phyloP scores from a whole-genome alignment of 1,139 yeast species.

The Scheffersomyces parashehatae region DNA sequence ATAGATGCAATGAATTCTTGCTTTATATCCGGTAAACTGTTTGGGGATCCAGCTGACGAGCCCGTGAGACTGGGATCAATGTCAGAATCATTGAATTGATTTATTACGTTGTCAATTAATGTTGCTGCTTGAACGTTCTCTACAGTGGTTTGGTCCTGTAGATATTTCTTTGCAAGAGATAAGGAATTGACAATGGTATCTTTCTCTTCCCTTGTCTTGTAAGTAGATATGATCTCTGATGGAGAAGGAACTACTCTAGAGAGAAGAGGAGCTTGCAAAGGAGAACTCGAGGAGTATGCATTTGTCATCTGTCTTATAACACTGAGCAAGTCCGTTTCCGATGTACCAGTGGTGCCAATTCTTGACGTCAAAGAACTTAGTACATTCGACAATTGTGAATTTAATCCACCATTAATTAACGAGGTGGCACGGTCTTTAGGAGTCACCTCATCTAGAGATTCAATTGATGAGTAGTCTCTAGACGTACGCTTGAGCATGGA shows the following conservation, averaged over 20 bases:
- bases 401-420: slow-evolving; percentile 9
- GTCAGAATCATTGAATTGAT: slow-evolving; percentile 15
- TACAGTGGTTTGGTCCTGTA: slow-evolving; percentile 16
- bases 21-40: slow-evolving; percentile 6
- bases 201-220: slow-evolving; percentile 26
- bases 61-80: background rate
- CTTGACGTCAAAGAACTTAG: slow-evolving; percentile 14
- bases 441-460: slow-evolving; percentile 25
- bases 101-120: slow-evolving; percentile 28
- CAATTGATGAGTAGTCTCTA: slow-evolving; percentile 27
- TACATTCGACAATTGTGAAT: slow-evolving; percentile 35
- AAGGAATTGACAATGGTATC: slow-evolving; percentile 35
- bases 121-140: slow-evolving; percentile 20
- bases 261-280: slow-evolving; percentile 14
- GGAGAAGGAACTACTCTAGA: slow-evolving; percentile 16
- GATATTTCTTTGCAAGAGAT: slow-evolving; percentile 38
- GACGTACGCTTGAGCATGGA: slow-evolving; percentile 30
- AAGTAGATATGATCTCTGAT: slow-evolving; percentile 25
- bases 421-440: slow-evolving; percentile 2
- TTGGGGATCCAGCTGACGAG: too few species aligned
- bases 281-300: slow-evolving; percentile 29
- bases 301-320: slow-evolving; percentile 47
- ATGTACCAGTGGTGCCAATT: slow-evolving; percentile 14
- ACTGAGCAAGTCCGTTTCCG: slow-evolving; percentile 32
- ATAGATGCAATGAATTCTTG: slow-evolving; percentile 27